A percentile compares a stretch with the other conserved stretches of the same genome.
Evolutionary conservation across 2,329 filamentous ascomycete genomes (phyloP).

Genomic region (Nannizziopsis barbatae): DNA sequence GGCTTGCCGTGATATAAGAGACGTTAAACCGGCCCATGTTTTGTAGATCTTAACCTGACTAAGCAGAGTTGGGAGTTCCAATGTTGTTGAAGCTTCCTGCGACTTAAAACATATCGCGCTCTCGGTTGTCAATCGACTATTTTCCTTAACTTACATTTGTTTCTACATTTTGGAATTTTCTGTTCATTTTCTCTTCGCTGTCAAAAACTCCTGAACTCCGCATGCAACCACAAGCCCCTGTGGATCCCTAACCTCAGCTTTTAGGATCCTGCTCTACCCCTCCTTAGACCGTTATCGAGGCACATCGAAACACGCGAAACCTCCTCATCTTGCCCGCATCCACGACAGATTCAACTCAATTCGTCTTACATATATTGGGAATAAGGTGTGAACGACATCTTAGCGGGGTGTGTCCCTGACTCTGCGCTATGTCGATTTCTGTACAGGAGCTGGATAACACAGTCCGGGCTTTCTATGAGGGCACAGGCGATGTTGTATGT

Average conservation of each 20-base stretch:
- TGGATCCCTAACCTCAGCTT: neutral
- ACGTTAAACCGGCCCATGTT: too few relatives aligned
- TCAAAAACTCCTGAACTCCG: too few relatives aligned
- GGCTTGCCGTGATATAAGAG: too few relatives aligned
- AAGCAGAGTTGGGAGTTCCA: too few relatives aligned
- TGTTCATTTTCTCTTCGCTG: too few relatives aligned
- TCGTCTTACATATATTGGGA: neutral
- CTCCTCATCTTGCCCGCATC: neutral
- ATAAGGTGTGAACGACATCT: neutral
- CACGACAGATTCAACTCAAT: neutral
- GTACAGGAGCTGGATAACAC: constrained; percentile 94
- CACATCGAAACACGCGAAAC: neutral
- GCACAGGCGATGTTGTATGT: constrained; percentile 80
- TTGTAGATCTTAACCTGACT: too few relatives aligned
- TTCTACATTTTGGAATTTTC: too few relatives aligned
- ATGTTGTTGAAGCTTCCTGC: too few relatives aligned
- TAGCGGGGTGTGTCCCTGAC: constrained; percentile 11
- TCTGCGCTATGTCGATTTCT: constrained; percentile 49
- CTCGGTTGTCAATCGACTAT: too few relatives aligned
- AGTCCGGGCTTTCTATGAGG: constrained; percentile 95
- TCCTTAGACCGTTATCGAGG: neutral
- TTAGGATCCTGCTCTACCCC: neutral
- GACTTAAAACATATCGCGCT: too few relatives aligned
- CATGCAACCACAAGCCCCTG: neutral
- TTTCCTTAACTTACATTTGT: too few relatives aligned